Percentiles rank a stretch among this genome's conserved stretches.
Conservation (phyloP, 768 basidiomycete species). For the Piloderma croceum region DNA sequence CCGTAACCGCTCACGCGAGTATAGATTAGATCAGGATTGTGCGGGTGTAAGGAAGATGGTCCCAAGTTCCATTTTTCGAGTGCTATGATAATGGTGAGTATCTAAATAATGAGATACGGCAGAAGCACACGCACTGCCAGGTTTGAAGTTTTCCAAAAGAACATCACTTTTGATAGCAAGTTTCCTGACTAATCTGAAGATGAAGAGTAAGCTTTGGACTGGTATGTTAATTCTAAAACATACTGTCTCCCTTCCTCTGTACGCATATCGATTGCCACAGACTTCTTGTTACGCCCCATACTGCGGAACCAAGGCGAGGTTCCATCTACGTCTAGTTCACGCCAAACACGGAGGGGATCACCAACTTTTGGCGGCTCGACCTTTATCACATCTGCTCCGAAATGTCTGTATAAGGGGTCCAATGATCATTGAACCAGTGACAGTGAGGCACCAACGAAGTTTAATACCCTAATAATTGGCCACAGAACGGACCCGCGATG, state of each 20-base stretch:
- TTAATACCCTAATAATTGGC: conserved; percentile 61
- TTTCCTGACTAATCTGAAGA: conserved; percentile 48
- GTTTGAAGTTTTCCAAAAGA: conserved; percentile 67
- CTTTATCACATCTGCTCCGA: conserved; percentile 70
- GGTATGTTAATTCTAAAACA: neutral
- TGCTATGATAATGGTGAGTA: conserved; percentile 31
- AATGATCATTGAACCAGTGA: neutral
- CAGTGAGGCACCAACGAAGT: neutral
- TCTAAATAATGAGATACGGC: neutral
- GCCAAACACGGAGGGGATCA: conserved; percentile 65
- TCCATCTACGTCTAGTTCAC: conserved; percentile 65
- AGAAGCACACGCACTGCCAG: conserved; percentile 49
- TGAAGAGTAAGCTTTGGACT: conserved; percentile 1
- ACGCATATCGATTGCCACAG: conserved; percentile 60
- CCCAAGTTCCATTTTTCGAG: conserved; percentile 67
- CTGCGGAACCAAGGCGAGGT: conserved; percentile 73
- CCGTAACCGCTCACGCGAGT: conserved; percentile 81
- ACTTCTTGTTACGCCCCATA: conserved; percentile 69
- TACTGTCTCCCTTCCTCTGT: conserved; percentile 51
- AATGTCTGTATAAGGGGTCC: conserved; percentile 40
- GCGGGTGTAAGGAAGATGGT: conserved; percentile 52
- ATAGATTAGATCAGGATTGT: conserved; percentile 84
- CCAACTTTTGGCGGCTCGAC: conserved; percentile 59
- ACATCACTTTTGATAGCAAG: conserved; percentile 64
- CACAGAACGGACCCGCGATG: conserved; percentile 69